phyloP scores from a whole-genome alignment of 2,329 filamentous ascomycete genomes.

The Ceratocystis diversiconidia region DNA sequence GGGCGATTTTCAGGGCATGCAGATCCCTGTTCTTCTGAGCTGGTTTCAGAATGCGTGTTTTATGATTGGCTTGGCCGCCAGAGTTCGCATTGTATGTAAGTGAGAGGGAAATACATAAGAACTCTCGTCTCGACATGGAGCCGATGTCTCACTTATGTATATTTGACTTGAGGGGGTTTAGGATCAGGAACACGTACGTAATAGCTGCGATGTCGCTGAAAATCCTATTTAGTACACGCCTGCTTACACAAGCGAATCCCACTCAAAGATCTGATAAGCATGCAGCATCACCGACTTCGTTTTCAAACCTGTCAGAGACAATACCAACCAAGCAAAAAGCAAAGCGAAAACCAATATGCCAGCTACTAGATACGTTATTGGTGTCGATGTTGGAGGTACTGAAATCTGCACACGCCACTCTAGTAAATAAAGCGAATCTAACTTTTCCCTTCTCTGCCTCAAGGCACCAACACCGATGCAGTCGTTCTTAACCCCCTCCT shows the following conservation, averaged over 20 bases:
- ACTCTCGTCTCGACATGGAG: too few relatives aligned
- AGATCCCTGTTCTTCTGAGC: neutral
- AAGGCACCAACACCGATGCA: conserved; percentile 40
- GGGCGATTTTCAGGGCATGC: neutral
- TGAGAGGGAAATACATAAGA: too few relatives aligned
- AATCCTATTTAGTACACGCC: neutral
- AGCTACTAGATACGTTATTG: conserved; percentile 24
- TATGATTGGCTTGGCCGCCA: neutral
- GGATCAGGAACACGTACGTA: neutral
- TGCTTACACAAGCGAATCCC: neutral
- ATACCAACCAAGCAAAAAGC: conserved; percentile 8
- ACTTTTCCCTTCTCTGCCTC: neutral
- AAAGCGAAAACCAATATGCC: neutral
- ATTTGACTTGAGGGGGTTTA: neutral
- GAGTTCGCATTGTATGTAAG: too few relatives aligned
- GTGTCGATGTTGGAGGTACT: conserved; percentile 29
- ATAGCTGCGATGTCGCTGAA: conserved; percentile 3
- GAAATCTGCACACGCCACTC: neutral
- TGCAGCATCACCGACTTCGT: neutral
- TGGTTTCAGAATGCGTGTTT: neutral
- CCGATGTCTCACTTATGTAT: too few relatives aligned
- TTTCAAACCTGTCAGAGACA: neutral
- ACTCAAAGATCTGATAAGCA: conserved; percentile 22
- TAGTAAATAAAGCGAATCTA: neutral
- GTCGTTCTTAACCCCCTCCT: conserved; percentile 34